Evolutionary conservation across 2,329 filamentous ascomycete species (phyloP).

Genomic region (Annulohypoxylon truncatum): DNA sequence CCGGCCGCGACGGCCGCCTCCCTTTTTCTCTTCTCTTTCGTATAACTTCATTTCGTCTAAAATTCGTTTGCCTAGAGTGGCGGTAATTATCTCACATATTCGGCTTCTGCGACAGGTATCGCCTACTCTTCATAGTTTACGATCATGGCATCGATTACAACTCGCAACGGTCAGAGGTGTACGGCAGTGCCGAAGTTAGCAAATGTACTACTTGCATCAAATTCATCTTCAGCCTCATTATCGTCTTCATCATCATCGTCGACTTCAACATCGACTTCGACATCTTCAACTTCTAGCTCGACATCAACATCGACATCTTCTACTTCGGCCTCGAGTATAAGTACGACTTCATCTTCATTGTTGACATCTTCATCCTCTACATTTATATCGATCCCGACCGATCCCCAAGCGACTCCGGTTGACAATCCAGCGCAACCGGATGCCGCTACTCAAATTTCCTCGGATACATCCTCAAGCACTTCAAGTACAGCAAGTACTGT

Average conservation of each 20-base stretch:
- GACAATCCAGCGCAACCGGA: slow-evolving; percentile 3
- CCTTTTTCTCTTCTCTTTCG: slow-evolving; percentile 46
- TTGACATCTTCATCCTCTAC: slow-evolving; percentile 30
- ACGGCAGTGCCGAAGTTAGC: slow-evolving; percentile 61
- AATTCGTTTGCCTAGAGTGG: slow-evolving; percentile 44
- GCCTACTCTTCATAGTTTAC: slow-evolving; percentile 48
- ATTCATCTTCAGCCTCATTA: slow-evolving; percentile 14
- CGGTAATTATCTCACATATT: slow-evolving; percentile 38
- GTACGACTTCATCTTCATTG: slow-evolving; percentile 7
- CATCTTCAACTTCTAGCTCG: slow-evolving; percentile 30
- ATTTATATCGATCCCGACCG: slow-evolving; percentile 22
- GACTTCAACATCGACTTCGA: slow-evolving; percentile 32
- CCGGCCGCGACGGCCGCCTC: slow-evolving; percentile 55
- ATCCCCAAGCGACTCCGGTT: neutral
- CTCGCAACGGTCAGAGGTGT: slow-evolving; percentile 63
- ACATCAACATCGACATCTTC: slow-evolving; percentile 33
- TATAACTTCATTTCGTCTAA: slow-evolving; percentile 46
- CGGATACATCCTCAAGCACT: neutral
- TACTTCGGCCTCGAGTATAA: slow-evolving; percentile 6
- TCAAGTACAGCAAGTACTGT: neutral
- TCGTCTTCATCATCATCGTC: slow-evolving; percentile 34
- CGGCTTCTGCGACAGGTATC: slow-evolving; percentile 58
- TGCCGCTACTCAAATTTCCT: neutral
- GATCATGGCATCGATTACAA: slow-evolving; percentile 61
- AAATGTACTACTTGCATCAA: slow-evolving; percentile 30